Base-by-base conservation (phyloP, 495 filamentous ascomycete species). In the Mycothermus thermophilus region DNA sequence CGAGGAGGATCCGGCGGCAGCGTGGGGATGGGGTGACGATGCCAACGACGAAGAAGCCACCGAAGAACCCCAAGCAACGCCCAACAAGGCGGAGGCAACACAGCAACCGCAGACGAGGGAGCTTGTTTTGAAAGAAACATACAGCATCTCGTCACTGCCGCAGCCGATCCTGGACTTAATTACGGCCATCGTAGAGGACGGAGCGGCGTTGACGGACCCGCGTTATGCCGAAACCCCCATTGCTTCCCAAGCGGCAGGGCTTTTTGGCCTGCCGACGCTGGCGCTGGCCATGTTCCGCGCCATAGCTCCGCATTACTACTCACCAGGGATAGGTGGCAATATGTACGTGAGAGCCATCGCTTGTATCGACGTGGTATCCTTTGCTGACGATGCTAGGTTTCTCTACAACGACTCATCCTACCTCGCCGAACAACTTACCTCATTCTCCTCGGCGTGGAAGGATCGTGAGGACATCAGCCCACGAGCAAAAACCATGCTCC, bases 371-470 rank as follows among this genome's bases (percentile, higher is more conserved):
- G 10, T 12, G 11, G 6, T 11, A 25, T 6, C 22, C 6, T 16
- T 7, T n/a, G 1, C 30, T 29, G 20, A 42, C 24, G 10, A 8
- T 15, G 8, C 20, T 13, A 75, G 72, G 70, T 84, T 79, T 43
- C 67, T 94, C 27, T 99, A 96, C 55, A 96, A 99, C 47, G 90
- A 99, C 51, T 74, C 80, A 31, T 62, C 71, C 17, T 87, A 83
- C 46, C 68, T 97, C 2, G 69, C 83, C 0, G 75, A 81, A 35
- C 63, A 69, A 21, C 69, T 96, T n/a, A 60, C 64, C n/a, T 57
- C 72, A 9, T 63, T 83, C 28, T 44, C 64, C 0, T 50, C 61
- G 8, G 52, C 73, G n/a, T 72, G 58, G 67, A 64, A 60, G 41
- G 34, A 36, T 17, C 61, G 58, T 32, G 48, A 51, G 13, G 60